Evolutionary conservation across 768 basidiomycete species (phyloP), one percentile per base, ranked within the genome.

Genomic region (Psilocybe cubensis): DNA sequence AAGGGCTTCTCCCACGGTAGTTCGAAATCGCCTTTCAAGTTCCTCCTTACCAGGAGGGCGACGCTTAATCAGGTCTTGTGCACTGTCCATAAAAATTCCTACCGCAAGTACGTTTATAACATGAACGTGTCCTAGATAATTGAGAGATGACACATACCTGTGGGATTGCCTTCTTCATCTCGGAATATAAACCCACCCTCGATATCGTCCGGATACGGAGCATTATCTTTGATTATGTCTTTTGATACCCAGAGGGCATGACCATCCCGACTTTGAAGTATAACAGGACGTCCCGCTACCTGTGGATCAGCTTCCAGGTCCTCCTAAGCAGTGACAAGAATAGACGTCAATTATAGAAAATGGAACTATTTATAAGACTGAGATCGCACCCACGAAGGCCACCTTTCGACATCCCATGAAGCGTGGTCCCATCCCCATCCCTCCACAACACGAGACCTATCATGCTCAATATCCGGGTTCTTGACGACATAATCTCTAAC

Each of bases 401-500:
- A 56, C 46, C 61, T 43, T 18, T 49, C 52, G 17, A 61, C 44
- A 29, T 58, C 59, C 89, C 89, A 91, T 44, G 79, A 74, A 0
- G 92, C 95, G 72, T 96, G 94, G 68, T 96, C 92, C 94, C 94
- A 96, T 1, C 94, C 95, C 70, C 89, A 85, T 2, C 93, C 93
- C 54, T 86, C 80, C 14, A 96, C 79, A 68, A 86, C 86, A 60
- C 78, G 80, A 21, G 81, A 76, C 21, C 72, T 79, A 67, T 92
- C 79, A 18, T 73, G 69, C 18, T 75, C 68, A 18, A 88, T 70
- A 46, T 86, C 85, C 0, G 81, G 80, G 60, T 85, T 78, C 7
- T 76, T 68, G 7, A 82, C 67, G 56, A 94, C 84, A 68, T 84
- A 89, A n/a, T 80, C 67, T 51, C 79, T 78, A 25, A 93, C 79